Conservation (phyloP, 129 eudicot genomes). For the Flaveria linearis region DNA sequence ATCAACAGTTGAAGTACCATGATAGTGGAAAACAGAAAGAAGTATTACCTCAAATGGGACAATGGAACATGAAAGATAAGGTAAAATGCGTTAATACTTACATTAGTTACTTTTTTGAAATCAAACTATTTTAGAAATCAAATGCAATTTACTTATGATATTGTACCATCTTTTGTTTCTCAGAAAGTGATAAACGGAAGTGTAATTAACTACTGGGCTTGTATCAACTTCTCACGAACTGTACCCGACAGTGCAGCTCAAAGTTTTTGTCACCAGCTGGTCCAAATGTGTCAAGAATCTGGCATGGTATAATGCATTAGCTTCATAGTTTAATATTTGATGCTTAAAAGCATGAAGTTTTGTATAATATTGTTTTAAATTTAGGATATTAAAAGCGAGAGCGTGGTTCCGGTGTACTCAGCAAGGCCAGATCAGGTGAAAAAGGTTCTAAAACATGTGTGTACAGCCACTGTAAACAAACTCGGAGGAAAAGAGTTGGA, state of each 20-base stretch:
- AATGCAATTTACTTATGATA: background rate
- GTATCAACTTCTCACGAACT: conserved; percentile 68
- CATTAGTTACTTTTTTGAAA: background rate
- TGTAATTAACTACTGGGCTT: conserved; percentile 64
- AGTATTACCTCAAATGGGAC: conserved; percentile 70
- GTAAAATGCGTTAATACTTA: conserved; percentile 27
- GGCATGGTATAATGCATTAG: conserved; percentile 55
- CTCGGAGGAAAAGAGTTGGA: conserved; percentile 68
- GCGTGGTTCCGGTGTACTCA: conserved; percentile 57
- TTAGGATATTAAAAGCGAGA: conserved; percentile 67
- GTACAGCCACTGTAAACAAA: conserved; percentile 46
- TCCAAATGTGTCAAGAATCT: conserved; percentile 66
- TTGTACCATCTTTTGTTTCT: conserved; percentile 7
- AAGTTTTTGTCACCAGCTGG: conserved; percentile 66
- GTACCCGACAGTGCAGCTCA: conserved; percentile 60
- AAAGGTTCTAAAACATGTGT: conserved; percentile 59
- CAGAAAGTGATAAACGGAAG: conserved; percentile 86
- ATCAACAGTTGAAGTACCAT: conserved; percentile 61
- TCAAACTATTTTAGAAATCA: background rate
- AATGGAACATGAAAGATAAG: conserved; percentile 84
- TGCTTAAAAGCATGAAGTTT: background rate
- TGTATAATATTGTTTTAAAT: background rate
- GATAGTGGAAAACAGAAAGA: conserved; percentile 75
- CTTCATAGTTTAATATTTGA: background rate
- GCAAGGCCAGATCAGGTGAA: conserved; percentile 78